Evolutionary conservation across 2,329 filamentous ascomycete genomes (phyloP).

Genomic region (Aureobasidium sp.): DNA sequence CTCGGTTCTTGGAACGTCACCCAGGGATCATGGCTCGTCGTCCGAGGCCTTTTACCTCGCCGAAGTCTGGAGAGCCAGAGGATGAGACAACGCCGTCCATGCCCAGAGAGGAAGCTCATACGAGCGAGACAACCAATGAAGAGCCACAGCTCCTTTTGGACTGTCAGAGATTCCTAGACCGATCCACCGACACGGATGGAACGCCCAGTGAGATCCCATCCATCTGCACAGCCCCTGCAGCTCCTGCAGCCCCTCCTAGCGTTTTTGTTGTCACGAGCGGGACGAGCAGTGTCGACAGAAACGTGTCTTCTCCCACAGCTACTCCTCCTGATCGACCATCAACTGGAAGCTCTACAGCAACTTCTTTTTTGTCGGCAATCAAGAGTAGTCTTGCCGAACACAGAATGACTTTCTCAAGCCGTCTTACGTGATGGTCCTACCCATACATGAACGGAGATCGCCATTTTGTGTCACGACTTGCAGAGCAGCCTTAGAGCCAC

Average conservation of each 20-base stretch:
- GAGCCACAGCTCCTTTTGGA: neutral
- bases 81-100: neutral
- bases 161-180: neutral
- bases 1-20: slow-evolving; percentile 7
- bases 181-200: neutral
- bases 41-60: neutral
- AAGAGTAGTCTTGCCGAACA: slow-evolving; percentile 2
- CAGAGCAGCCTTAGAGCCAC: neutral
- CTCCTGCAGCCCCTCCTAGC: neutral
- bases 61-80: neutral
- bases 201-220: neutral
- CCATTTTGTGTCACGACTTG: neutral
- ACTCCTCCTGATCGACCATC: neutral
- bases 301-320: neutral
- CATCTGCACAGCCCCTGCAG: neutral
- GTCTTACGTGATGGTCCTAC: neutral
- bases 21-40: neutral
- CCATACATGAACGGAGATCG: neutral
- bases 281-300: neutral
- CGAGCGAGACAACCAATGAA: neutral
- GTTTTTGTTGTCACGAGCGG: neutral
- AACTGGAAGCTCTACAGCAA: neutral
- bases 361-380: neutral
- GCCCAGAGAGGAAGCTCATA: neutral
- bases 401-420: slow-evolving; percentile 1